Evolutionary conservation across 2,329 filamentous ascomycete species (phyloP), one percentile per base, ranked within the genome.

Genomic region (Dothideomycetidae sp.): DNA sequence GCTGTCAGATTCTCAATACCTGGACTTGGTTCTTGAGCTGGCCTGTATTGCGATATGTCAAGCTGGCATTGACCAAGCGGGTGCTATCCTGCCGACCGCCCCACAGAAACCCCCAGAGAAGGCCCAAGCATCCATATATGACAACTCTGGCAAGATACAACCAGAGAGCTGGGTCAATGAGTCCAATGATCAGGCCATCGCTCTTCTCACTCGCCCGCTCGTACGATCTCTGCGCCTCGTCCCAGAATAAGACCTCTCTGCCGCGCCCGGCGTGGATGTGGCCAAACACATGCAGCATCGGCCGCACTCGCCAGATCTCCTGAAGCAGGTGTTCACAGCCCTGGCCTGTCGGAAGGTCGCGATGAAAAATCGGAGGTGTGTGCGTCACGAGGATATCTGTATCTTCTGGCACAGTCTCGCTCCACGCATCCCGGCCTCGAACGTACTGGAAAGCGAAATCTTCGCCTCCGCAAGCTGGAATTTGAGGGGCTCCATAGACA

Each of bases 341-440:
- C 81, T 86, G 39, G 82, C 84, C 31, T 55, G 63, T 52, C 58
- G 73, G 71, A 50, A 78, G 46, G 60, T 80, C 58, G 57, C 76
- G 64, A 53, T 93, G 82, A 51, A 74, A 67, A 54, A 73, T 73
- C 1, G 84, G 82, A 17, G 85, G 85, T 1, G 74, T 75, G 52
- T 93, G 85, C 1, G 85, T 92, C 31, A 93, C 60, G 10, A 93
- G 66, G 36, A 93, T 71, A 48, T 93, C 83, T 0, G 75, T 78
- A 48, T 81, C 73, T 1, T 63, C 57, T 0, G 84, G 83, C 4
- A 93, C 64, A 13, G 71, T 78, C 44, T 71, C 70, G 3, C 68
- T 65, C 82, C 83, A 93, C 1, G 79, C 78, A 49, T 84, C 73
- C 13, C 66, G 58, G 1, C 66, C 63, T 16, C 70, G 60, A 4